phyloP scores from a whole-genome alignment of 2,329 filamentous ascomycete species.

The Aspergillus neotritici region DNA sequence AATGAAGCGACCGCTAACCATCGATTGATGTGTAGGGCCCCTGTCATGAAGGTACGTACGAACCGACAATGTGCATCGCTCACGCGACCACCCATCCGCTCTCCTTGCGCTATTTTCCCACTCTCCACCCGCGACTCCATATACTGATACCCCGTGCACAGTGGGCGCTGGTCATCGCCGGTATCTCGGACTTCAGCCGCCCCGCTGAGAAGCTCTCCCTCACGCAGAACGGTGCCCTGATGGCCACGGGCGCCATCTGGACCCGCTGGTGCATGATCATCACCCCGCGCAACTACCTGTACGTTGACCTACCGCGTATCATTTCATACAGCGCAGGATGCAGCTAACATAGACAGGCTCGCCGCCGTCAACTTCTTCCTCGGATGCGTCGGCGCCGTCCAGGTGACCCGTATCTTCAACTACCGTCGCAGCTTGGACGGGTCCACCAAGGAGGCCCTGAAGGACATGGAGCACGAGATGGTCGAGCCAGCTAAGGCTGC shows the following conservation, averaged over 20 bases:
- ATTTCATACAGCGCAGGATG: not conserved
- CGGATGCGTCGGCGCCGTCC: constrained; percentile 75
- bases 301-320: constrained; percentile 31
- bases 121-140: constrained; percentile 5
- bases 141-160: constrained; percentile 30
- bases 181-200: constrained; percentile 83
- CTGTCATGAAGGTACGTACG: constrained; percentile 72
- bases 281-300: constrained; percentile 87
- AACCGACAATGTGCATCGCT: not conserved
- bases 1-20: constrained; percentile 9
- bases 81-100: not conserved
- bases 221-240: constrained; percentile 85
- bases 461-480: constrained; percentile 34
- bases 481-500: constrained; percentile 32
- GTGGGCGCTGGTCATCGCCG: constrained; percentile 91
- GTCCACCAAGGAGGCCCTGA: constrained; percentile 33
- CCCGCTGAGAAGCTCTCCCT: constrained; percentile 89
- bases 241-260: constrained; percentile 91
- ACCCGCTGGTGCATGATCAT: constrained; percentile 98
- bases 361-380: constrained; percentile 98
- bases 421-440: constrained; percentile 56
- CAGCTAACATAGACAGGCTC: constrained; percentile 50
- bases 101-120: not conserved
- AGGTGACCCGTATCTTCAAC: constrained; percentile 69
- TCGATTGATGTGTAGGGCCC: constrained; percentile 57